Percentiles rank a stretch among this genome's conserved stretches.
Conservation (phyloP, 305 asterid species). For the Ajuga reptans region DNA sequence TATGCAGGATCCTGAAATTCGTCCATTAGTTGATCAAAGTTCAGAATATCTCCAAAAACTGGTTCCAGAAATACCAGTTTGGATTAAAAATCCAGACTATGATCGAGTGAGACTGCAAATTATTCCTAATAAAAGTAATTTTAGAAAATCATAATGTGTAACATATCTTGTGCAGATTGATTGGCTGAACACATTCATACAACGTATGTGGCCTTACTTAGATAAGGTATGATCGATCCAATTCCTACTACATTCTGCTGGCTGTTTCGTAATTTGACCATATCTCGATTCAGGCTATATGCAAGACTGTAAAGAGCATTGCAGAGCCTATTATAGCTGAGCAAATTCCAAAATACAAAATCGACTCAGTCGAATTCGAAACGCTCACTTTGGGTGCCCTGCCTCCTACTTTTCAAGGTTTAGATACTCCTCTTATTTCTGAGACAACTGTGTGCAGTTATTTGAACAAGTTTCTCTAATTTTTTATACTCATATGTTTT, state of each 20-base stretch:
- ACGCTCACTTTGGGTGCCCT: conserved; percentile 56
- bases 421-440: too few relatives aligned
- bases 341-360: conserved; percentile 66
- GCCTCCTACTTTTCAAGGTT: conserved; percentile 83
- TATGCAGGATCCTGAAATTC: conserved; percentile 67
- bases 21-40: conserved; percentile 54
- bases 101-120: conserved; percentile 64
- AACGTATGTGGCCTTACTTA: conserved; percentile 79
- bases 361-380: conserved; percentile 58
- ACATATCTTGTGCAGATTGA: conserved; percentile 46
- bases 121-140: too few relatives aligned
- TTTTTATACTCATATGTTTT: too few relatives aligned
- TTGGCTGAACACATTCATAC: conserved; percentile 76
- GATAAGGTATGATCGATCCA: conserved; percentile 47
- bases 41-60: conserved; percentile 38
- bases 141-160: not conserved
- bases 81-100: conserved; percentile 82
- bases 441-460: too few relatives aligned
- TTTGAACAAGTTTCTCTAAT: too few relatives aligned
- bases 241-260: not conserved
- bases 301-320: conserved; percentile 50
- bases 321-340: conserved; percentile 69
- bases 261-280: not conserved
- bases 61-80: conserved; percentile 64
- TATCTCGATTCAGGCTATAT: conserved; percentile 52